phyloP scores from a whole-genome alignment of 352 stramenopile species.

The Blastocystis sp. region DNA sequence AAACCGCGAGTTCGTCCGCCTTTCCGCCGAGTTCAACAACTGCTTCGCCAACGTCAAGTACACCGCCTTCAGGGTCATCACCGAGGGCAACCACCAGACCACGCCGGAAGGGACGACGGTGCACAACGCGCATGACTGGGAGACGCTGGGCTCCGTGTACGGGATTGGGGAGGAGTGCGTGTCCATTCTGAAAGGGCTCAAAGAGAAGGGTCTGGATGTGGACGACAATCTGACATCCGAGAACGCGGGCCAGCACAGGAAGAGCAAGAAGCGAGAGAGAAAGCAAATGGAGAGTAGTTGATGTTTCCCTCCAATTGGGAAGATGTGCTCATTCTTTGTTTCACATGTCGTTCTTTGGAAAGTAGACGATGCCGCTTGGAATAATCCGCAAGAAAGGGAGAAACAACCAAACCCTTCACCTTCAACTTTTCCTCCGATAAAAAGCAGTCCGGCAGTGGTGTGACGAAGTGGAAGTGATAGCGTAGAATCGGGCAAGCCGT shows the following conservation, averaged over 20 bases:
- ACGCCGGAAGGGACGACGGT: neutral
- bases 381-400: constrained; percentile 37
- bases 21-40: constrained; percentile 70
- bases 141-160: constrained; percentile 47
- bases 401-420: constrained; percentile 4
- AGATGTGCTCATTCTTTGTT: neutral
- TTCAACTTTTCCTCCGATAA: constrained; percentile 68
- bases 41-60: constrained; percentile 69
- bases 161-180: constrained; percentile 48
- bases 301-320: constrained; percentile 48
- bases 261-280: constrained; percentile 57
- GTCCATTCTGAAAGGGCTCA: constrained; percentile 21
- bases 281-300: neutral
- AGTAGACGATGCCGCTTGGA: constrained; percentile 9
- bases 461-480: neutral
- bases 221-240: constrained; percentile 10
- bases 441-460: neutral
- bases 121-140: constrained; percentile 66
- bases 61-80: constrained; percentile 68
- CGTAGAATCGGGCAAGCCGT: constrained; percentile 1
- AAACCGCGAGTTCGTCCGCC: constrained; percentile 74
- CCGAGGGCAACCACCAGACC: constrained; percentile 55
- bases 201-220: constrained; percentile 29
- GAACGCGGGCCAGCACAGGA: constrained; percentile 35
- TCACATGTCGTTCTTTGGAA: constrained; percentile 68